These are phyloP conservation scores for Tilletia indica DNA, from an alignment of 1,284 basidiomycete species.

Conservation along the genomic window DNA sequence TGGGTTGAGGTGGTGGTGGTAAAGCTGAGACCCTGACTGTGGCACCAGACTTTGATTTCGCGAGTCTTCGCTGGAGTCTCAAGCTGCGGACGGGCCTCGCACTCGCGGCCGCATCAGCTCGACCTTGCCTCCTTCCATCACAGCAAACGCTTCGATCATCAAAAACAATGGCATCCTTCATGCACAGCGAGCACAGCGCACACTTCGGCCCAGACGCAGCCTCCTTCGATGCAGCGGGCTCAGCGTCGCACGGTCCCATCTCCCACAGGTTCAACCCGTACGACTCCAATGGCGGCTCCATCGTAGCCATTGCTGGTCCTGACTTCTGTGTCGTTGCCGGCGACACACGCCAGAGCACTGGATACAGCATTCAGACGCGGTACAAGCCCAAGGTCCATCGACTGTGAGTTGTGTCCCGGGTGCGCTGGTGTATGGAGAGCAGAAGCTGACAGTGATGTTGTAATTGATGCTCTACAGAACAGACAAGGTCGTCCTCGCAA, in stretches of 20 bases:
- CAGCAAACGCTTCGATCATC: neutral
- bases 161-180: conserved; percentile 32
- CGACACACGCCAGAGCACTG: conserved; percentile 52
- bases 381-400: conserved; percentile 56
- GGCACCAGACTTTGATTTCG: no score
- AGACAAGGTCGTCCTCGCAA: conserved; percentile 52
- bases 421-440: no score
- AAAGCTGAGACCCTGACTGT: no score
- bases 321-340: conserved; percentile 55
- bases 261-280: conserved; percentile 54
- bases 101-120: neutral
- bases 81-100: neutral
- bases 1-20: no score
- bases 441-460: neutral
- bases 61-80: neutral
- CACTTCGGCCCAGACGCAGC: conserved; percentile 12
- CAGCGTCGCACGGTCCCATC: conserved; percentile 25
- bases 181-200: conserved; percentile 27
- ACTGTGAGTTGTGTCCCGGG: conserved; percentile 26
- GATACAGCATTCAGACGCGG: conserved; percentile 55
- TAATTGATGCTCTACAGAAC: conserved; percentile 25
- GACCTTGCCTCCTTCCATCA: neutral
- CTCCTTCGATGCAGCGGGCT: neutral
- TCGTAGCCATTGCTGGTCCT: conserved; percentile 51
- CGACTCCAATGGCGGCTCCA: conserved; percentile 51